A percentile compares a stretch with the other conserved stretches of the same genome.
phyloP scores from a whole-genome alignment of 2,329 filamentous ascomycete species.

The Aspergillus tamarii region DNA sequence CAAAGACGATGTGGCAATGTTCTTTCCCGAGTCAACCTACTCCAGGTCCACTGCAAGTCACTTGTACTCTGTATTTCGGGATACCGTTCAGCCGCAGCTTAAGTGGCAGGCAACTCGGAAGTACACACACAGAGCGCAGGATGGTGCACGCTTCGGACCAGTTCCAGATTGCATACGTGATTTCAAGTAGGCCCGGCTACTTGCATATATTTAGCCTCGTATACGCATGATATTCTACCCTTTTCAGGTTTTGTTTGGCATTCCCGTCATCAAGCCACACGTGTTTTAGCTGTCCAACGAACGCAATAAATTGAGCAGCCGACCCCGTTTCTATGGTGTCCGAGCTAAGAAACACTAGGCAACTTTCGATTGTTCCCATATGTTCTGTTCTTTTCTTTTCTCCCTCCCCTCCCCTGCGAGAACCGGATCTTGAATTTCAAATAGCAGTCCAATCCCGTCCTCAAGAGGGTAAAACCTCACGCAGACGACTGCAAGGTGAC shows the following conservation, averaged over 20 bases:
- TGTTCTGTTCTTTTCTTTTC: background rate
- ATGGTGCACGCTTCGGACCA: conserved; percentile 16
- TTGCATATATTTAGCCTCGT: conserved; percentile 27
- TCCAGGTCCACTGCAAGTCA: background rate
- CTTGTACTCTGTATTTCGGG: background rate
- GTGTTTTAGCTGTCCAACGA: background rate
- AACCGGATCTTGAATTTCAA: background rate
- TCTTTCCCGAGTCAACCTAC: background rate
- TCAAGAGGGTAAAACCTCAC: conserved; percentile 1
- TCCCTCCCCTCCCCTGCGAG: background rate
- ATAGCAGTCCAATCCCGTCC: background rate
- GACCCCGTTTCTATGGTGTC: background rate
- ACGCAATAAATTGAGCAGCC: background rate
- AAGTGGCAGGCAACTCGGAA: background rate
- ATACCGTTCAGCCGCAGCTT: conserved; percentile 5
- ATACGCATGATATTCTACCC: background rate
- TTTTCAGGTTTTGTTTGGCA: background rate
- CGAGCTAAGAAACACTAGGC: background rate
- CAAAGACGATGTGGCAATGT: background rate
- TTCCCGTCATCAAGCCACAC: conserved; percentile 15
- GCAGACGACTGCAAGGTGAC: background rate
- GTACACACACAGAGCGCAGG: background rate
- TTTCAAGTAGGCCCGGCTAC: conserved; percentile 29
- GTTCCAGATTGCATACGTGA: conserved; percentile 31
- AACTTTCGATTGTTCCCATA: background rate